phyloP scores from a whole-genome alignment of 179 eudicot species.

The Heliamphora ciliata region DNA sequence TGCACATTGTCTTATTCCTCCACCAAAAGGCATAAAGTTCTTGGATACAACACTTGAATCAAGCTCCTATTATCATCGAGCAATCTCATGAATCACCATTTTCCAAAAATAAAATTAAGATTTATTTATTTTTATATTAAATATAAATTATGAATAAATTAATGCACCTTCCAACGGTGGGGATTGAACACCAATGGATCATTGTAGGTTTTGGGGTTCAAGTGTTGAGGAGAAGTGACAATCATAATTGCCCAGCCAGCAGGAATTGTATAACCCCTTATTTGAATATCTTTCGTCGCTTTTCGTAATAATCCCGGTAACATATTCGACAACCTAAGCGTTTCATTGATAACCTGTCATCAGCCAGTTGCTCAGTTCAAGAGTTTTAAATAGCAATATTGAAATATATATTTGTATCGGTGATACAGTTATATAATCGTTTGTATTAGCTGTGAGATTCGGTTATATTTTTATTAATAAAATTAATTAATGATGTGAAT shows the following conservation, averaged over 20 bases:
- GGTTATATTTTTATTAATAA: no score
- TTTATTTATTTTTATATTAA: not conserved
- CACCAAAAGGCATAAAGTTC: constrained; percentile 19
- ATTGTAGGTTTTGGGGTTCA: constrained; percentile 7
- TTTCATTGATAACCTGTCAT: constrained; percentile 18
- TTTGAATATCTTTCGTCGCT: constrained; percentile 18
- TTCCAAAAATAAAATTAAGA: not conserved
- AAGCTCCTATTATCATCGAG: constrained; percentile 6
- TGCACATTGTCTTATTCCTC: constrained; percentile 22
- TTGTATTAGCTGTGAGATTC: no score
- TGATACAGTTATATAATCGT: no score
- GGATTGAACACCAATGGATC: constrained; percentile 18
- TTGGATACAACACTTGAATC: constrained; percentile 14
- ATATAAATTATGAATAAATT: not conserved
- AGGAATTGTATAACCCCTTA: constrained; percentile 21
- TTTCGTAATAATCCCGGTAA: constrained; percentile 17
- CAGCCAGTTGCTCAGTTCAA: no score
- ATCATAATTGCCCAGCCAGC: constrained; percentile 17
- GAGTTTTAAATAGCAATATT: no score
- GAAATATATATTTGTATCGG: no score
- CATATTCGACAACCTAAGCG: constrained; percentile 14
- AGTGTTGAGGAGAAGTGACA: constrained; percentile 15
- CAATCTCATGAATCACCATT: not conserved
- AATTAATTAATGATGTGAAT: no score
- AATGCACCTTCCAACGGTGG: constrained; percentile 15